Evolutionary conservation across 345 rosid genomes (phyloP).

Genomic region (Boechera stricta): DNA sequence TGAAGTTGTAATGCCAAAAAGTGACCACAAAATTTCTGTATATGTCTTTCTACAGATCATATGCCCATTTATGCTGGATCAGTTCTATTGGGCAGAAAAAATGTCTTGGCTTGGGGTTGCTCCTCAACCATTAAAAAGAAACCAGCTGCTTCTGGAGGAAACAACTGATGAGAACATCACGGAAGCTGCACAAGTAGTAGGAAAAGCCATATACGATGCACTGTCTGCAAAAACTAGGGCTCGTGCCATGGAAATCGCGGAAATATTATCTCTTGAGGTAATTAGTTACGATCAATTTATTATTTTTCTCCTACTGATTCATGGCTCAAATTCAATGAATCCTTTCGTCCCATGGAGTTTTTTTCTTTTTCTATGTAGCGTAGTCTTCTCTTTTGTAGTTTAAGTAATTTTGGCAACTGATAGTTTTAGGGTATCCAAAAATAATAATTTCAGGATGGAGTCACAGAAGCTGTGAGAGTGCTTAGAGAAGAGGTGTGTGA

Average conservation of each 20-base stretch:
- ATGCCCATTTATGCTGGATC: slow-evolving; percentile 89
- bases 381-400: neutral
- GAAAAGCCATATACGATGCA: slow-evolving; percentile 61
- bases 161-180: slow-evolving; percentile 46
- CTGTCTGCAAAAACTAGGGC: slow-evolving; percentile 57
- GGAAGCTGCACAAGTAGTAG: slow-evolving; percentile 59
- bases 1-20: neutral
- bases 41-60: slow-evolving; percentile 55
- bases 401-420: slow-evolving; percentile 25
- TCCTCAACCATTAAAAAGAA: slow-evolving; percentile 70
- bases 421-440: neutral
- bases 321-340: neutral
- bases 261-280: slow-evolving; percentile 74
- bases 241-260: slow-evolving; percentile 60
- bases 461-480: slow-evolving; percentile 71
- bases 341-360: neutral
- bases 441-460: slow-evolving; percentile 69
- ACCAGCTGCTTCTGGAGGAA: slow-evolving; percentile 58
- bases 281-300: neutral
- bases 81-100: slow-evolving; percentile 95
- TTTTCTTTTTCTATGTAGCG: neutral
- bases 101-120: slow-evolving; percentile 94
- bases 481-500: slow-evolving; percentile 61
- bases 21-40: neutral
- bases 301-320: neutral